Base-by-base conservation (phyloP, 83 land plant species). In the Isoetes engelmannii region DNA sequence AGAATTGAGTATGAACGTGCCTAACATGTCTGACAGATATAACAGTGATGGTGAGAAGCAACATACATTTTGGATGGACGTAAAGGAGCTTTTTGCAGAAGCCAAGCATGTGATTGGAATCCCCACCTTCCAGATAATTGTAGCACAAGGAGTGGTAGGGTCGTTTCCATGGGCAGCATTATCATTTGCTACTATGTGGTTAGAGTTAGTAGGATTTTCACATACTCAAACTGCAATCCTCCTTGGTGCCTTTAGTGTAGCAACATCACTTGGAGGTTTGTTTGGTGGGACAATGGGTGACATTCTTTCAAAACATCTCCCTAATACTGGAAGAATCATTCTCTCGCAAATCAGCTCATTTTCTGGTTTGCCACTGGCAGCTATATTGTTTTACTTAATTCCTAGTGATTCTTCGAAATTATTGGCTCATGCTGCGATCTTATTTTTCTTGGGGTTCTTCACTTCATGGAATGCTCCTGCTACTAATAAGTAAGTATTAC, bases 121-220 rank as follows among this genome's bases (percentile, higher is more conserved):
- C 19, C 77, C 67, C 19, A 79, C 88, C 5, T 87, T 89, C 72
- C 94, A 87, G 74, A 71, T 89, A 15, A 51, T 89, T 20, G 86
- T 87, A 9, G 92, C 89, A 13, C 92, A 89, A 72, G 92, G 94
- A 7, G 85, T 83, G 6, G 61, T 87, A 4, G 94, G 94, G 10
- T 80, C 83, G 15, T 87, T 89, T 48, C 88, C 94, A 10, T 84
- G 91, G 94, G 90, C 91, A 4, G 84, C 87, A 8, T 75, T 89
- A 45, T 73, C 94, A 49, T 89, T 89, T 71, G 86, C 83, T 9
- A 79, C 94, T 10, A 83, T 89, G 88, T 89, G 92, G 88, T 68
- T 89, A 47, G 94, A 89, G 84, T 83, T 89, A 47, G 85, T 69
- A 0, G 92, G 92, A 4, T 83, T 89, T 54, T 78, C 86, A 5